Evolutionary conservation across 768 basidiomycete species (phyloP).

Genomic region (Collybia nuda): DNA sequence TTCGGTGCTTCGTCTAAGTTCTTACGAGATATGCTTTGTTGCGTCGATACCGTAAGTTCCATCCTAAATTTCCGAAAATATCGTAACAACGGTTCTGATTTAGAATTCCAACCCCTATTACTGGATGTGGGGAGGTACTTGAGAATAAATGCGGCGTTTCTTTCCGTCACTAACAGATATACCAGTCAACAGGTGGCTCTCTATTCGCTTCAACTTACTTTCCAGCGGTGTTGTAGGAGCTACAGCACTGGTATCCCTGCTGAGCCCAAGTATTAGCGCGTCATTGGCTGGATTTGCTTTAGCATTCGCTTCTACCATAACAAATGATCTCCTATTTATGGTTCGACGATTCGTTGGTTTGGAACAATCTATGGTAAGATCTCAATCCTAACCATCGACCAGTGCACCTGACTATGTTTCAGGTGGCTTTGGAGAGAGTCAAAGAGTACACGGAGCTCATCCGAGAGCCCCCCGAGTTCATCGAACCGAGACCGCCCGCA

Average conservation of each 20-base stretch:
- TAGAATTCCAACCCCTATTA: slow-evolving; percentile 72
- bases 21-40: slow-evolving; percentile 79
- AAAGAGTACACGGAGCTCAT: slow-evolving; percentile 86
- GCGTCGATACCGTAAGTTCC: slow-evolving; percentile 70
- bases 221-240: slow-evolving; percentile 72
- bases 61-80: not conserved
- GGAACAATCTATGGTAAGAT: slow-evolving; percentile 85
- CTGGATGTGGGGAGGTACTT: slow-evolving; percentile 90
- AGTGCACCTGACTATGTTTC: not conserved
- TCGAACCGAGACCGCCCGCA: slow-evolving; percentile 80
- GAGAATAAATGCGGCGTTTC: slow-evolving; percentile 8
- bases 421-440: slow-evolving; percentile 86
- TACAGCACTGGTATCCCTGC: slow-evolving; percentile 64
- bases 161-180: not conserved
- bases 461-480: slow-evolving; percentile 78
- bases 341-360: slow-evolving; percentile 80
- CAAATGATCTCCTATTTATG: slow-evolving; percentile 68
- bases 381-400: too few species aligned
- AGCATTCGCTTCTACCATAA: slow-evolving; percentile 79
- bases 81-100: not conserved
- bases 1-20: slow-evolving; percentile 90
- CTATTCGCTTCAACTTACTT: slow-evolving; percentile 82
- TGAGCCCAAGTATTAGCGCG: slow-evolving; percentile 73
- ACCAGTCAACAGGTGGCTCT: slow-evolving; percentile 89
- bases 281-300: slow-evolving; percentile 85